Evolutionary conservation across 2,329 filamentous ascomycete species (phyloP), one percentile per base, ranked within the genome.

Genomic region (Seiridium cupressi): DNA sequence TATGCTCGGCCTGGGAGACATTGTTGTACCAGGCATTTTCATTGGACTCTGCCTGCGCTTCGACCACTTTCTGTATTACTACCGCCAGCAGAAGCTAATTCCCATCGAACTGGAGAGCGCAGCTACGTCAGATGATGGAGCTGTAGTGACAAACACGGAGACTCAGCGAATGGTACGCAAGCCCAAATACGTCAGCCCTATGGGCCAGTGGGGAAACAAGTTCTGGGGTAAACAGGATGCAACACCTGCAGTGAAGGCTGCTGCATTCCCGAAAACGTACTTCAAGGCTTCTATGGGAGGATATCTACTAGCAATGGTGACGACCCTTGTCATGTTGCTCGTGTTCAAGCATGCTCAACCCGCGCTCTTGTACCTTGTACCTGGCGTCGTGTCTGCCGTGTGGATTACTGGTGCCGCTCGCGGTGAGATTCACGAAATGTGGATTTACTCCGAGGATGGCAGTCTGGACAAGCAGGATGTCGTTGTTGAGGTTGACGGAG

Each of bases 1-100:
- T 57, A 96, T 98, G 84, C 87, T 99, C 6, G 94, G 94, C 0
- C 82, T 98, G 0, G 94, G 94, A n/a, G 94, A 99, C 70, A 91
- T 99, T 60, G 91, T 97, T 1, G 81, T 99, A 3, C 94, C 94
- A 0, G 95, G 94, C 7, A 92, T 98, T 69, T 89, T 97, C 76
- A 89, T 98, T 63, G 92, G 86, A 1, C 83, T 97, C 47, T 92
- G 93, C 2, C 80, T 99, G 32, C 87, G 94, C n/a, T 97, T 96
- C 68, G 94, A 99, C 71, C 81, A 97, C 6, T 95, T 92, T 77
- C 81, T 92, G 58, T 88, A 90, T 77, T 98, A 98, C 71, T 81
- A 89, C 42, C 81, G 81, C 44, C 88, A 91, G 69, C 82, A 88
- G 71, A 83, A 79, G 64, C 76, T 79, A 26, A 78, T 75, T 4